Base-by-base conservation (phyloP, 148 eudicot species). In the Salicornia ramosissima region DNA sequence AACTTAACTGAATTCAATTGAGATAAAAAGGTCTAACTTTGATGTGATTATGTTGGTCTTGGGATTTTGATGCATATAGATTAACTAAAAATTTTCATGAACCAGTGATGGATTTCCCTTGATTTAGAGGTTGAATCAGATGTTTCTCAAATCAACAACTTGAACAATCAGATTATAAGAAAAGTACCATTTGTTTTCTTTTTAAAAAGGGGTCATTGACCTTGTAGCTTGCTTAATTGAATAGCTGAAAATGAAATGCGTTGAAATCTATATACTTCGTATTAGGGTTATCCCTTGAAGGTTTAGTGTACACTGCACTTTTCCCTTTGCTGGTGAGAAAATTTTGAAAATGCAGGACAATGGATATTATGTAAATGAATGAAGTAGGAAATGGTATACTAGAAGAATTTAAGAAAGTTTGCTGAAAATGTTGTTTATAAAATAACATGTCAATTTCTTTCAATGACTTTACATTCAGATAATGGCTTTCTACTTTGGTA, bases 151-250 rank as follows among this genome's bases (percentile, higher is more conserved):
- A 55, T 14, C 59, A 40, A 64, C 33, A 25, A 51, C 51, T 28
- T n/a, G 14, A 46, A 26, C 43, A 29, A 47, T 12, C n/a, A 22
- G 6, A 60, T n/a, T 13, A 15, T 14, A 15, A 28, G 10, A 15
- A 7, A 62, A 69, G 14, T 24, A 71, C 50, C 18, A 18, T 30
- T 24, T 25, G 0, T 25, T 5, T 39, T n/a, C n/a, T n/a, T n/a
- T n/a, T n/a, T n/a, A 30, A 30, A 34, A 34, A 49, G 34, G 51
- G 75, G 34, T 34, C 6, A 68, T 51, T 28, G 69, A 62, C 61
- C 36, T 52, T 60, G 67, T 47, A 16, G 74, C 53, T 61, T 13
- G 31, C 36, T 51, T 62, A 52, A 26, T 63, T 72, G 28, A 68
- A 2, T 47, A 14, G 45, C 11, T n/a, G n/a, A n/a, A n/a, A n/a